These are phyloP conservation scores for Guillardia theta DNA, from an alignment of 78 protist genomes.

Conservation along the genomic window DNA sequence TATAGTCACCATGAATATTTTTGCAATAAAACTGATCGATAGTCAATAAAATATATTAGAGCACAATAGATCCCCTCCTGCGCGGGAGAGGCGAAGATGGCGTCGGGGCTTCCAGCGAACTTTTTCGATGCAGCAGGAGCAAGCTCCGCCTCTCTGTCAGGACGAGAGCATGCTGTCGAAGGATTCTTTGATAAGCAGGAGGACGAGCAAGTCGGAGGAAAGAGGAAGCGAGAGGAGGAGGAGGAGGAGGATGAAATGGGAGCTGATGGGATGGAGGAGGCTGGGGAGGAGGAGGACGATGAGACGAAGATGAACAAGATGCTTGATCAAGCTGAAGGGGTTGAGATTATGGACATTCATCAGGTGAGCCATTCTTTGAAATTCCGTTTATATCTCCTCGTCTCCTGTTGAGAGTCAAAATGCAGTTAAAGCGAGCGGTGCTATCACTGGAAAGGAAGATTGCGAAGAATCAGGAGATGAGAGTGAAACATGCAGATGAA, in stretches of 20 bases:
- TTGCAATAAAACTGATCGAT: too few species aligned
- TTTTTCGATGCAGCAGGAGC: not conserved
- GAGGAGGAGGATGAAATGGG: not conserved
- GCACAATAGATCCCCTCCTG: too few species aligned
- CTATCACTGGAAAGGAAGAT: not conserved
- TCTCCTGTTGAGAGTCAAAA: not conserved
- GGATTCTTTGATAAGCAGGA: not conserved
- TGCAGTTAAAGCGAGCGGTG: not conserved
- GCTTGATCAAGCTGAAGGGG: slow-evolving; percentile 18
- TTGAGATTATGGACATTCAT: not conserved
- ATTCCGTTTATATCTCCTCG: not conserved
- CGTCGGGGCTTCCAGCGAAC: not conserved
- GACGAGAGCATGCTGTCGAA: slow-evolving; percentile 21
- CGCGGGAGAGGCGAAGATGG: too few species aligned
- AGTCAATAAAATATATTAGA: too few species aligned
- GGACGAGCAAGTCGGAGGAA: not conserved
- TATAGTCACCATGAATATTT: too few species aligned
- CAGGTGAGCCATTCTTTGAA: not conserved
- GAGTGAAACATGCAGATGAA: not conserved
- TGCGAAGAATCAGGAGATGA: not conserved
- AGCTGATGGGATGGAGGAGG: not conserved
- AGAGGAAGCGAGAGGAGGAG: not conserved
- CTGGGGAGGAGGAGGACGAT: not conserved
- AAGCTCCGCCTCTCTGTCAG: not conserved
- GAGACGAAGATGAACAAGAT: not conserved